Base-by-base conservation (phyloP, 805 yeast genomes). In the Wickerhamomyces rabaulensis region DNA sequence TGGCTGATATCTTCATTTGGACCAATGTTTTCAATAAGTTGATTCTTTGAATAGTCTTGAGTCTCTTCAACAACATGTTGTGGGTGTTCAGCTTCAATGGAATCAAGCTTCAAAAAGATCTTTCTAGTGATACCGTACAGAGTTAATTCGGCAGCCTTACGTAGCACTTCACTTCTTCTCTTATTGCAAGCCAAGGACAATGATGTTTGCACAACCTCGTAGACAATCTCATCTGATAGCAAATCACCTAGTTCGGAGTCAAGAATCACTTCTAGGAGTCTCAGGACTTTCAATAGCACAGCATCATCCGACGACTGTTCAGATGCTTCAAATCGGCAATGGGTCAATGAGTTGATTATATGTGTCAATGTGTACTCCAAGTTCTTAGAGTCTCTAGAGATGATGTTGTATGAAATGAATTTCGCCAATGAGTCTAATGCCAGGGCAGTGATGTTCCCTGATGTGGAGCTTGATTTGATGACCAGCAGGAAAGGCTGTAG, bases 311-410 rank as follows among this genome's bases (percentile, higher is more conserved):
- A 84, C 31, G 84, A 77, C 62, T 89, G 95, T 61, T 91, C 97
- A 0, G 94, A 85, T 2, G 96, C 96, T 69, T 94, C 97, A 62
- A 94, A 94, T 40, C 96, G 79, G 66, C 98, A 94, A 62, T 89
- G 96, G 1, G 98, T 87, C 51, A 94, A 73, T 0, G 97, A 78
- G 27, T 66, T 67, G 42, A 72, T 66, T 41, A 86, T 74, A 58
- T 87, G 88, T 16, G 80, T 76, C 50, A 87, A 65, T 1, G 85
- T 76, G 41, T 69, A 73, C 27, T 70, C 74, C 19, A 86, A 66
- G 47, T 84, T 82, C 26, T 71, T 68, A 6, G 89, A 79, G 2
- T 67, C 57, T 9, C 60, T 61, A 17, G 78, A 70, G n/a, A 94
- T 73, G 27, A 94, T 78, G 15, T 75, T 79, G 62, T 87, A 84